Evolutionary conservation across 73 alveolate genomes (phyloP), one percentile per base, ranked within the genome.

Genomic region (Stentor coeruleus): DNA sequence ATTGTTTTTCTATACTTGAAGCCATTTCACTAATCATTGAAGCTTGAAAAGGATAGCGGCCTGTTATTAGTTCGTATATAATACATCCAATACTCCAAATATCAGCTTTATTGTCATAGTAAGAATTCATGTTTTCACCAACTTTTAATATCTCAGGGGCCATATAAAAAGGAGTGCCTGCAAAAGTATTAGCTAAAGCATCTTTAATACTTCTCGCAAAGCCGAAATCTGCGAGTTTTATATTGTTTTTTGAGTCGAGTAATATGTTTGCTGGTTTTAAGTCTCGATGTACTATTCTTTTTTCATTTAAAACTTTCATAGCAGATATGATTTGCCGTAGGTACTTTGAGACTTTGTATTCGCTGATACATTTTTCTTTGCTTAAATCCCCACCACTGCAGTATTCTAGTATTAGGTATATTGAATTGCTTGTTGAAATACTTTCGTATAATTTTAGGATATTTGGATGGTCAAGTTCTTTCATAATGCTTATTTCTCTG

Each of bases 41-140:
- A n/a, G n/a, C n/a, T n/a, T n/a, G n/a, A n/a, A n/a, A n/a, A n/a
- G n/a, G n/a, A n/a, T n/a, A n/a, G n/a, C n/a, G n/a, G n/a, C n/a
- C n/a, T n/a, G n/a, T n/a, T 30, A 91, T 82, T 86, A 92, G 89
- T 86, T 92, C 97, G 90, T 92, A 92, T 76, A 93, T 86, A 59
- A 92, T 85, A 38, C 89, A 84, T 3, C 97, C 97, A 58, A 90
- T 77, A 38, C 94, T 86, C 97, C 97, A 92, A 89, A 92, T 89
- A 84, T 92, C 97, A 31, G 89, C 91, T 72, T 87, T 90, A 58
- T 85, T 77, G 59, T 93, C 76, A 81, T 89, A 92, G n/a, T n/a
- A n/a, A n/a, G n/a, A n/a, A n/a, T n/a, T n/a, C n/a, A n/a, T n/a
- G n/a, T n/a, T n/a, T 72, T 87, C 35, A 73, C 84, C 86, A 81